Percentiles rank a stretch among this genome's conserved stretches.
These are phyloP conservation scores for Acacia concinna DNA, from an alignment of 331 rosid species.

Conservation along the genomic window DNA sequence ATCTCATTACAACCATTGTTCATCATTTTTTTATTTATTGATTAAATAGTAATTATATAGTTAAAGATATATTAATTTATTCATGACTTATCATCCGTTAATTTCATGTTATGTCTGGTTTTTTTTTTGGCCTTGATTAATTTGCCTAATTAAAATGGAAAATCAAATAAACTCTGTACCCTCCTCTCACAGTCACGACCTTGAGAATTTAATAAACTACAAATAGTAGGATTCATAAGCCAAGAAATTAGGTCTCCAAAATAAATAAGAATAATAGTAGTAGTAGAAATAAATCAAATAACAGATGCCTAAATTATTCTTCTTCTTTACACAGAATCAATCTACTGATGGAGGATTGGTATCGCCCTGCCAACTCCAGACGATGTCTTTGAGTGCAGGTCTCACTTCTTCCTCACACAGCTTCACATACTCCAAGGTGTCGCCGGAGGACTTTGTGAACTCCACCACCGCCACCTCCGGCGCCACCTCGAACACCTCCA, in stretches of 20 bases:
- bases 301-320: not conserved
- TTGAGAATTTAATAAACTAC: not conserved
- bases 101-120: too few species aligned
- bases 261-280: not conserved
- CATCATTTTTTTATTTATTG: too few species aligned
- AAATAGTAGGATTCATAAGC: not conserved
- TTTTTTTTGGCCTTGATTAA: not conserved
- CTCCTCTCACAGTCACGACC: not conserved
- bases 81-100: too few species aligned
- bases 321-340: not conserved
- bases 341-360: not conserved
- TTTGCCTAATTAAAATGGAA: not conserved
- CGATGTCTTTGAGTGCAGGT: slow-evolving; percentile 76
- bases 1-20: too few species aligned
- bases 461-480: slow-evolving; percentile 74
- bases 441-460: slow-evolving; percentile 61
- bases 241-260: not conserved
- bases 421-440: slow-evolving; percentile 60
- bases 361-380: slow-evolving; percentile 87
- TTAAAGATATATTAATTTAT: too few species aligned
- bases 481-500: slow-evolving; percentile 73
- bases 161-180: not conserved
- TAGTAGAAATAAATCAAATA: not conserved
- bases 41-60: too few species aligned
- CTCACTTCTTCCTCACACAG: slow-evolving; percentile 69